Percentiles rank a stretch among this genome's conserved stretches.
Conservation (phyloP, 345 rosid species). For the Ceriops decandra region DNA sequence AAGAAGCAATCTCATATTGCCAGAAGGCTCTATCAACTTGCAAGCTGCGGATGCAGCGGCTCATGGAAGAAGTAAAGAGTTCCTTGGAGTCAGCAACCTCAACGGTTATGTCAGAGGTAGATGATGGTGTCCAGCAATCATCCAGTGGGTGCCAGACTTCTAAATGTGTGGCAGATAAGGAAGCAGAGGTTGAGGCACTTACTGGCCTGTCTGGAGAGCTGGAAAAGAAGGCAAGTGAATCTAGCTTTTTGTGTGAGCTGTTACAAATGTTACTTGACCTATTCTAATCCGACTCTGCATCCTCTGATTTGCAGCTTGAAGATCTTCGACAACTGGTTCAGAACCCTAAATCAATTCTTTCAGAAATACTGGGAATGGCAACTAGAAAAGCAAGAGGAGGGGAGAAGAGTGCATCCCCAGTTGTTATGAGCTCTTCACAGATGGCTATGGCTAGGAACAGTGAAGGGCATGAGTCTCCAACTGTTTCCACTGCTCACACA, state of each 20-base stretch:
- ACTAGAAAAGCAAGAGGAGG: conserved; percentile 41
- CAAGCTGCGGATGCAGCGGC: conserved; percentile 60
- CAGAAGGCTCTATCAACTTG: conserved; percentile 76
- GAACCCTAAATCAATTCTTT: conserved; percentile 65
- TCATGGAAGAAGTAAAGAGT: conserved; percentile 49
- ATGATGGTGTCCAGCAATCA: conserved; percentile 51
- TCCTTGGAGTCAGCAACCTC: conserved; percentile 44
- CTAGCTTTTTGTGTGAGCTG: conserved; percentile 15
- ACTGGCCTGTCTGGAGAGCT: conserved; percentile 67
- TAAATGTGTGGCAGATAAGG: conserved; percentile 48
- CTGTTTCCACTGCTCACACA: conserved; percentile 74
- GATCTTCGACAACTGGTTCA: conserved; percentile 68
- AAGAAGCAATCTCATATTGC: conserved; percentile 79
- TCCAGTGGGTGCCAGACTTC: conserved; percentile 45
- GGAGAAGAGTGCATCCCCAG: conserved; percentile 38
- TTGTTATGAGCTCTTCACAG: conserved; percentile 53
- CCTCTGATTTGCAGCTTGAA: conserved; percentile 64
- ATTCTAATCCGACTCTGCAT: conserved; percentile 14
- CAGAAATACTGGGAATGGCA: conserved; percentile 67
- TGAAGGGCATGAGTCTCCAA: conserved; percentile 57
- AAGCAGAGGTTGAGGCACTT: conserved; percentile 66
- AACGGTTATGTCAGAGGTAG: conserved; percentile 49
- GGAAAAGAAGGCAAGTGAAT: conserved; percentile 70
- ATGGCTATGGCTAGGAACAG: conserved; percentile 42
- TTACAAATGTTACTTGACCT: background rate